Conservation (phyloP, 2,329 filamentous ascomycete genomes). For the Cercospora zeae-maydis region DNA sequence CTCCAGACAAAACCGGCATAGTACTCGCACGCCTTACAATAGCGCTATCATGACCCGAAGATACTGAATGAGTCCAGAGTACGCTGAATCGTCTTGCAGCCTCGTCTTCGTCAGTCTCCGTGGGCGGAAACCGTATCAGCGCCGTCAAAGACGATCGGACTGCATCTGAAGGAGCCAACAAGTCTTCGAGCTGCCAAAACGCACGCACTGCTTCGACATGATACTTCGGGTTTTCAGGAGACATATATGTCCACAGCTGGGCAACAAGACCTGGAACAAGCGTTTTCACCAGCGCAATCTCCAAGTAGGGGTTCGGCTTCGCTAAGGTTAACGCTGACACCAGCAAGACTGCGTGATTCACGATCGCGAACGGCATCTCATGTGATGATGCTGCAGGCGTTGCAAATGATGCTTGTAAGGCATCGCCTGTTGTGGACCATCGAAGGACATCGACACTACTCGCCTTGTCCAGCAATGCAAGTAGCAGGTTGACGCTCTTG, state of each 20-base stretch:
- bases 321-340: slow-evolving; percentile 11
- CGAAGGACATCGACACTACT: neutral
- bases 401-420: slow-evolving; percentile 1
- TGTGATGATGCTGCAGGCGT: neutral
- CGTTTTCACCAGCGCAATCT: slow-evolving; percentile 51
- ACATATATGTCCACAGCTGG: slow-evolving; percentile 75
- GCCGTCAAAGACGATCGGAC: slow-evolving; percentile 23
- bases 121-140: slow-evolving; percentile 10
- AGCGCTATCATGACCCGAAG: slow-evolving; percentile 24
- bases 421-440: neutral
- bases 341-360: slow-evolving; percentile 26
- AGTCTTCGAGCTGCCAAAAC: slow-evolving; percentile 74
- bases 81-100: slow-evolving; percentile 67
- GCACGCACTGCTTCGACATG: slow-evolving; percentile 88
- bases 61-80: slow-evolving; percentile 72
- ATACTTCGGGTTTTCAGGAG: slow-evolving; percentile 80
- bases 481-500: slow-evolving; percentile 5
- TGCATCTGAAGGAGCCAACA: slow-evolving; percentile 20
- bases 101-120: slow-evolving; percentile 42
- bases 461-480: slow-evolving; percentile 10
- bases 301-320: slow-evolving; percentile 10
- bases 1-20: slow-evolving; percentile 26
- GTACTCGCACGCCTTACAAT: slow-evolving; percentile 29
- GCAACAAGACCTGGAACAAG: slow-evolving; percentile 67
- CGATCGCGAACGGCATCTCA: slow-evolving; percentile 21